These are phyloP conservation scores for Wolfiporia cocos DNA, from an alignment of 1,284 basidiomycete genomes.

Conservation along the genomic window DNA sequence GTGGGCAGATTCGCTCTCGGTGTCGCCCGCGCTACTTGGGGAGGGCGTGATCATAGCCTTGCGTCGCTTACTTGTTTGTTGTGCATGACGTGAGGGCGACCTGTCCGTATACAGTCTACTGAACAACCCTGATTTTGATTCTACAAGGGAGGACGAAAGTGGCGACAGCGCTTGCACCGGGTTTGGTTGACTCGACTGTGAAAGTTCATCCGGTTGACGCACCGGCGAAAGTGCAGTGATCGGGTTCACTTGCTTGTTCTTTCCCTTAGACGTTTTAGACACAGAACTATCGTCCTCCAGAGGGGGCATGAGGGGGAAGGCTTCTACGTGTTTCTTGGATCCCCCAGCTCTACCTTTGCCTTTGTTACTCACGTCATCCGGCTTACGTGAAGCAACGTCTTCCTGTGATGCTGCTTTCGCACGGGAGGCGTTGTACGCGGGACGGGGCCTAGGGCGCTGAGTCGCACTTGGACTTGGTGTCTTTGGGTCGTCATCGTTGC, in stretches of 20 bases:
- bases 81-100: neutral
- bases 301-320: neutral
- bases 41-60: constrained; percentile 9
- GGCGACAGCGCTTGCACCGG: neutral
- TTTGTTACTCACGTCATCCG: constrained; percentile 1
- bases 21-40: constrained; percentile 10
- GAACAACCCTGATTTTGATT: neutral
- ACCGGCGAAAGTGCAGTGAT: neutral
- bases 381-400: neutral
- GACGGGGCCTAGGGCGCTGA: constrained; percentile 10
- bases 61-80: neutral
- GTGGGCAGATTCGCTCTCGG: constrained; percentile 5
- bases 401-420: neutral
- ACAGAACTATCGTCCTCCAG: neutral
- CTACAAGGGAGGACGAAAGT: neutral
- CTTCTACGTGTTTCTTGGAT: neutral
- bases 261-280: neutral
- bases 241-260: neutral
- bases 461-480: constrained; percentile 12
- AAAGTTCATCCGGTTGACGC: neutral
- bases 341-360: neutral
- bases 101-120: neutral
- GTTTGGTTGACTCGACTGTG: neutral
- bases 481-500: constrained; percentile 2
- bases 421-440: constrained; percentile 8